Evolutionary conservation across 129 eudicot genomes (phyloP).

Genomic region (Flaveria robusta): DNA sequence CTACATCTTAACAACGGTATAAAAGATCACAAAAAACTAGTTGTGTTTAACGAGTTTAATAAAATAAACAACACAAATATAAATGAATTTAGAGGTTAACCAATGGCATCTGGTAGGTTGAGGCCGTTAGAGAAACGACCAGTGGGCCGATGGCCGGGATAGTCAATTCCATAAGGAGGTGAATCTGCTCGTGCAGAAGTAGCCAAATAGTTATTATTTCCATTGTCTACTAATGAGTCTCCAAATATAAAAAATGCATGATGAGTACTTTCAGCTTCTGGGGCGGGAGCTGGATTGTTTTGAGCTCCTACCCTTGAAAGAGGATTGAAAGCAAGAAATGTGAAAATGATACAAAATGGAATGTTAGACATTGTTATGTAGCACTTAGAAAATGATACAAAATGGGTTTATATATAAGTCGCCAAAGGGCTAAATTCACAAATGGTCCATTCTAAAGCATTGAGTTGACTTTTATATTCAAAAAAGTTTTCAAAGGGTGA

Average conservation of each 20-base stretch:
- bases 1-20: background rate
- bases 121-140: constrained; percentile 44
- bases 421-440: background rate
- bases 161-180: constrained; percentile 46
- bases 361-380: constrained; percentile 26
- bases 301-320: background rate
- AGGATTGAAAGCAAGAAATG: constrained; percentile 14
- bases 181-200: constrained; percentile 44
- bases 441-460: background rate
- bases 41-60: background rate
- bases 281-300: background rate
- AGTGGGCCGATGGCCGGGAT: constrained; percentile 37
- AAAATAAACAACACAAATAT: background rate
- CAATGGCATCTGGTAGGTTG: constrained; percentile 41
- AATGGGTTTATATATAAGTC: constrained; percentile 14
- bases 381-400: constrained; percentile 12
- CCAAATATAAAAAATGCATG: constrained; percentile 44
- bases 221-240: constrained; percentile 47
- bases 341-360: constrained; percentile 19
- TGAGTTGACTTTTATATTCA: constrained; percentile 23
- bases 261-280: background rate
- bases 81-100: constrained; percentile 19
- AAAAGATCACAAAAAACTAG: background rate
- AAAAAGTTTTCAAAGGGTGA: constrained; percentile 23
- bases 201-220: constrained; percentile 36